These are phyloP conservation scores for Phytomonas serpens DNA, from an alignment of 208 protist genomes.

Conservation along the genomic window DNA sequence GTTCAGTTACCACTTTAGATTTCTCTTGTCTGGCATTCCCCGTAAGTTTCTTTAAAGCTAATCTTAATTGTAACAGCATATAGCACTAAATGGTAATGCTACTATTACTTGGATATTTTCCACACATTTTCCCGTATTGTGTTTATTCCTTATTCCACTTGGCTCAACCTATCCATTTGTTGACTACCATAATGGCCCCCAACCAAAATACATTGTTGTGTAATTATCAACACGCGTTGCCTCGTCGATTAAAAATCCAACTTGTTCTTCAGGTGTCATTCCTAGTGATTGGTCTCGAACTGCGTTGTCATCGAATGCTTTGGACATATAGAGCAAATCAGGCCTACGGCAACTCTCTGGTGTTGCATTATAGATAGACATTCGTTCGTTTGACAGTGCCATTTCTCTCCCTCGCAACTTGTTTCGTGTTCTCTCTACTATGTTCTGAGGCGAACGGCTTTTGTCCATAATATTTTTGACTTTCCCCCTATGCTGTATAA, in stretches of 20 bases:
- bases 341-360: conserved; percentile 63
- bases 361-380: conserved; percentile 77
- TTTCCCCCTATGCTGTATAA: conserved; percentile 96
- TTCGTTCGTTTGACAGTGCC: conserved; percentile 44
- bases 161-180: conserved; percentile 5
- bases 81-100: background rate
- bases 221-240: conserved; percentile 84
- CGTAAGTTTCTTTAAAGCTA: background rate
- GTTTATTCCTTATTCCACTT: conserved; percentile 1
- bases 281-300: conserved; percentile 30
- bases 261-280: conserved; percentile 63
- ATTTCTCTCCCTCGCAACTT: conserved; percentile 99
- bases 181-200: conserved; percentile 83
- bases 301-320: conserved; percentile 78
- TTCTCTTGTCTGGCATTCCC: background rate
- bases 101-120: background rate
- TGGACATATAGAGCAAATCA: conserved; percentile 86
- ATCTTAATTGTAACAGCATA: background rate
- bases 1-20: background rate
- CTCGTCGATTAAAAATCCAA: conserved; percentile 85
- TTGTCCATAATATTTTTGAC: conserved; percentile 96
- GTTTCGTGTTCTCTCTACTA: conserved; percentile 95
- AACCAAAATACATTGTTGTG: conserved; percentile 87
- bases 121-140: background rate
- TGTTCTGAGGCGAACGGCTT: conserved; percentile 78